These are phyloP conservation scores for Xerocomus potaroensis DNA, from an alignment of 768 basidiomycete species.

Conservation along the genomic window DNA sequence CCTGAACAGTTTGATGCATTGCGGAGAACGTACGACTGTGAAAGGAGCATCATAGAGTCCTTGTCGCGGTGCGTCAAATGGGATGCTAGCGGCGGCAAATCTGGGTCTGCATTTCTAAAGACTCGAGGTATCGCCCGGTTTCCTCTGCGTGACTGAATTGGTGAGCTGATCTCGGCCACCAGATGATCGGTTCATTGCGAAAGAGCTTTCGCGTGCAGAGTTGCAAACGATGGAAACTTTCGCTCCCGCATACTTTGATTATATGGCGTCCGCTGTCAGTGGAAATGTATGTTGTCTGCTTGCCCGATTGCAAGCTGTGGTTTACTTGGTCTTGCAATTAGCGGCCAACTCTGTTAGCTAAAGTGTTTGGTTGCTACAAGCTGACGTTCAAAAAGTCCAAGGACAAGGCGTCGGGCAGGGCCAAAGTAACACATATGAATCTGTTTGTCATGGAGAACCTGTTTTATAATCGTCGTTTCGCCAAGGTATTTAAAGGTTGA, in stretches of 20 bases:
- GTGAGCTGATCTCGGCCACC: slow-evolving; percentile 1
- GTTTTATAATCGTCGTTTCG: slow-evolving; percentile 89
- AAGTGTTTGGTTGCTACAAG: slow-evolving; percentile 96
- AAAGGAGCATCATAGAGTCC: slow-evolving; percentile 91
- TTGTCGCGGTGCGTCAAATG: slow-evolving; percentile 93
- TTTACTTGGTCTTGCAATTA: slow-evolving; percentile 28
- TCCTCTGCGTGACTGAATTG: not conserved
- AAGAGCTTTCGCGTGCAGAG: slow-evolving; percentile 88
- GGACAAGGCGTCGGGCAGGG: slow-evolving; percentile 56
- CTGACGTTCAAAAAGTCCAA: slow-evolving; percentile 82
- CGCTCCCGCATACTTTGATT: slow-evolving; percentile 96
- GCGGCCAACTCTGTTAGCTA: slow-evolving; percentile 93
- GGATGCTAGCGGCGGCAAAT: slow-evolving; percentile 94
- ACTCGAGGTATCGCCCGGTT: slow-evolving; percentile 62
- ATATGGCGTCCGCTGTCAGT: slow-evolving; percentile 91
- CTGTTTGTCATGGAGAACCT: slow-evolving; percentile 97
- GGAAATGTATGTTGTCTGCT: slow-evolving; percentile 56
- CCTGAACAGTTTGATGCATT: slow-evolving; percentile 97
- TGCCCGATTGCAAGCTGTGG: not conserved
- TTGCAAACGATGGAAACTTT: slow-evolving; percentile 95
- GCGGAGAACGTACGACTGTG: slow-evolving; percentile 88
- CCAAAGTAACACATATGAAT: slow-evolving; percentile 89
- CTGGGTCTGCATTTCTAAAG: slow-evolving; percentile 94
- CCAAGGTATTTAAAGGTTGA: slow-evolving; percentile 61
- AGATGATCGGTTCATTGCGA: slow-evolving; percentile 99